Conservation (phyloP, 129 eudicot genomes). For the Apium graveolens region DNA sequence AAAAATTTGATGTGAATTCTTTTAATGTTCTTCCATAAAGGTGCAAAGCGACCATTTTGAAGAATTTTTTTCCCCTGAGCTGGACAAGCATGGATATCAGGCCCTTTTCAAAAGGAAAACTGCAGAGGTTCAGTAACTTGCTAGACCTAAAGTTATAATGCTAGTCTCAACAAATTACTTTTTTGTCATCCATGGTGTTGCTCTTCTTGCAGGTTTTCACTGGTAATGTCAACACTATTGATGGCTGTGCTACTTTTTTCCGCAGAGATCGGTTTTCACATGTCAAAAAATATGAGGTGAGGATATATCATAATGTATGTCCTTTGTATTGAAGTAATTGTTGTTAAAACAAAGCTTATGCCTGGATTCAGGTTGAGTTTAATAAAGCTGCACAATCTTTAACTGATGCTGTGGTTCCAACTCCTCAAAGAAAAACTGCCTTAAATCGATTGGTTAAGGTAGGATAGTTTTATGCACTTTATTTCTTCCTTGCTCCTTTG, state of each 20-base stretch:
- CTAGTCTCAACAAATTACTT: neutral
- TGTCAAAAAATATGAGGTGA: constrained; percentile 93
- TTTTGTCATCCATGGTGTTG: constrained; percentile 5
- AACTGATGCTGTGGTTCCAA: constrained; percentile 86
- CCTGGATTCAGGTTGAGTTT: constrained; percentile 74
- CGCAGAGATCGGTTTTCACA: constrained; percentile 94
- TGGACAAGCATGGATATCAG: constrained; percentile 95
- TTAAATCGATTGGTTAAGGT: constrained; percentile 84
- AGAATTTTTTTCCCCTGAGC: constrained; percentile 85
- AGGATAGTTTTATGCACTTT: neutral
- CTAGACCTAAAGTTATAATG: neutral
- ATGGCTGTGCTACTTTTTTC: constrained; percentile 97
- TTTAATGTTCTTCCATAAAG: constrained; percentile 31
- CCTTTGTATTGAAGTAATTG: neutral
- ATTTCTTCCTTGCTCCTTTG: neutral
- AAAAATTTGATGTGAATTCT: neutral
- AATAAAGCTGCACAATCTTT: constrained; percentile 98
- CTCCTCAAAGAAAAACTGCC: constrained; percentile 81
- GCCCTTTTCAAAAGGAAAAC: constrained; percentile 84
- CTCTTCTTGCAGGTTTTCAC: constrained; percentile 49
- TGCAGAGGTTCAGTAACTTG: constrained; percentile 47
- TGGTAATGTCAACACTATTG: constrained; percentile 49
- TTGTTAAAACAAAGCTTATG: constrained; percentile 2
- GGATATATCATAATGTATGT: neutral
- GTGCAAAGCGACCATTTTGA: constrained; percentile 91